Conservation (phyloP, 2,329 filamentous ascomycete genomes). For the Cladosporium sp. region DNA sequence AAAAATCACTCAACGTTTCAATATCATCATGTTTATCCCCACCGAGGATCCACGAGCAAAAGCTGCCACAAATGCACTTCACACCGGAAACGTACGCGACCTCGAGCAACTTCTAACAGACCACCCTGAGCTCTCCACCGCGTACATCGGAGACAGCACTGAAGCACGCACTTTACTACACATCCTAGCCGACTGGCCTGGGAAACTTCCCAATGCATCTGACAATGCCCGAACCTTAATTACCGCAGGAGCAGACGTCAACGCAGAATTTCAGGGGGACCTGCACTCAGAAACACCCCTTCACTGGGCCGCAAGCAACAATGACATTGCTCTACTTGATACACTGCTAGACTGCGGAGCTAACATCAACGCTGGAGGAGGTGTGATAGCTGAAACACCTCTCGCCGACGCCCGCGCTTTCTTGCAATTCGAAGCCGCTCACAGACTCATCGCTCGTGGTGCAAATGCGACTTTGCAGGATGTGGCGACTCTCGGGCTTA, state of each 20-base stretch:
- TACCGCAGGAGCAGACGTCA: constrained; percentile 1
- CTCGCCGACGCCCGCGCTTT: constrained; percentile 6
- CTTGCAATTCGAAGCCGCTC: constrained; percentile 1
- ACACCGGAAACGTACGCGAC: not conserved
- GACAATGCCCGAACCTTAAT: not conserved
- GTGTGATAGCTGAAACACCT: constrained; percentile 1
- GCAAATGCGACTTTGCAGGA: constrained; percentile 3
- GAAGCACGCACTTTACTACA: constrained; percentile 1
- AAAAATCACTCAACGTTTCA: too few species aligned
- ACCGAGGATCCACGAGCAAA: not conserved
- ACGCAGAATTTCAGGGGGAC: constrained; percentile 2
- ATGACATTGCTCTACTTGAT: not conserved
- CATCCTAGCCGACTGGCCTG: constrained; percentile 1
- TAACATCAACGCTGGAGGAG: not conserved
- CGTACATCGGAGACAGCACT: not conserved
- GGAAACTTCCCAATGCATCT: not conserved
- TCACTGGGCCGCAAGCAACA: constrained; percentile 3
- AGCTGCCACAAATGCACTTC: not conserved
- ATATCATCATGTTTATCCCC: not conserved
- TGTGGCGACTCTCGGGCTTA: not conserved
- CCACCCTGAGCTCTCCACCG: not conserved
- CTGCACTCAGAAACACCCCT: not conserved
- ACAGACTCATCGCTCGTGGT: not conserved
- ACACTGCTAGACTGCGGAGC: not conserved
- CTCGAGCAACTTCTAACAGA: not conserved